Evolutionary conservation across 805 yeast genomes (phyloP).

Genomic region (Zygoascus biomembranicola): DNA sequence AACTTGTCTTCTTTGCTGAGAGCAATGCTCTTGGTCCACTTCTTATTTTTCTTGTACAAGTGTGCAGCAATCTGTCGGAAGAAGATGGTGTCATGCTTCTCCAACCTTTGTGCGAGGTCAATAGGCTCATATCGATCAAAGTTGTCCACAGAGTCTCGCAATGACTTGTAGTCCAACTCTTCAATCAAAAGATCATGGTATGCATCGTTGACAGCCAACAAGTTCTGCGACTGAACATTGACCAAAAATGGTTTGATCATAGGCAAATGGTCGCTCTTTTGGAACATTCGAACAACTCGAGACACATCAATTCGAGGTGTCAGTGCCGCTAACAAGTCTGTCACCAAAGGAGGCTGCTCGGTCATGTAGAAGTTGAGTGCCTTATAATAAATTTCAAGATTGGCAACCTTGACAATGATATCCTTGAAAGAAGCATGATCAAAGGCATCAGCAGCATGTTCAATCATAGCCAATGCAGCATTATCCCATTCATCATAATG

Average conservation of each 20-base stretch:
- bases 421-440: conserved; percentile 94
- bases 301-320: conserved; percentile 88
- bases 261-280: conserved; percentile 92
- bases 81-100: conserved; percentile 81
- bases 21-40: conserved; percentile 82
- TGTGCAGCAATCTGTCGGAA: conserved; percentile 96
- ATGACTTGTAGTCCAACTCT: conserved; percentile 90
- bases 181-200: conserved; percentile 93
- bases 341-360: conserved; percentile 84
- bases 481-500: conserved; percentile 99
- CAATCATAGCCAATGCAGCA: conserved; percentile 95
- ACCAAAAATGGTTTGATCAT: conserved; percentile 91
- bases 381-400: conserved; percentile 93
- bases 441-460: conserved; percentile 83
- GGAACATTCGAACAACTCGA: conserved; percentile 90
- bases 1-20: conserved; percentile 85
- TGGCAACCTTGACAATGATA: conserved; percentile 87
- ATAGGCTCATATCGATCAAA: conserved; percentile 88
- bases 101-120: conserved; percentile 87
- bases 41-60: conserved; percentile 87
- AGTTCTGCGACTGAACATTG: conserved; percentile 83
- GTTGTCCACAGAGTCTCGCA: conserved; percentile 78
- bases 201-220: conserved; percentile 85
- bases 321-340: conserved; percentile 76
- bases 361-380: conserved; percentile 91